Percentiles rank a stretch among this genome's conserved stretches.
These are phyloP conservation scores for Moesziomyces sp. DNA, from an alignment of 1,284 basidiomycete species.

Conservation along the genomic window DNA sequence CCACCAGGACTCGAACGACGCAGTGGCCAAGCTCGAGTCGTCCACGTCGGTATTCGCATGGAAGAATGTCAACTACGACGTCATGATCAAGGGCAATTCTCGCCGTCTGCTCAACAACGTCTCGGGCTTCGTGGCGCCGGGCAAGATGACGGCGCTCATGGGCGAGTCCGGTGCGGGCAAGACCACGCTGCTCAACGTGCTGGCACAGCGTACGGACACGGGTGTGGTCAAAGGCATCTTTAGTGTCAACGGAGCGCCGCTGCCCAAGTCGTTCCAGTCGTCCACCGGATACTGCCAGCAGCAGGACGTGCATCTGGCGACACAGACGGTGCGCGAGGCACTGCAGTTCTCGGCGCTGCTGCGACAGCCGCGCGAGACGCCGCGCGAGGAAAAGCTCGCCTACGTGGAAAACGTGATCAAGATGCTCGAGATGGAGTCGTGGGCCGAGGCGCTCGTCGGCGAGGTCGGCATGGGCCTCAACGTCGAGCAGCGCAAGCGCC, in stretches of 20 bases:
- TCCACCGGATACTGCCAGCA: constrained; percentile 58
- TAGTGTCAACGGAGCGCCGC: constrained; percentile 40
- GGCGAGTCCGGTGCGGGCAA: constrained; percentile 63
- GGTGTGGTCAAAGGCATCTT: constrained; percentile 54
- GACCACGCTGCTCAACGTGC: constrained; percentile 59
- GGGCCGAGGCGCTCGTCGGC: constrained; percentile 59
- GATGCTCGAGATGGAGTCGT: constrained; percentile 57
- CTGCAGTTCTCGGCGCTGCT: constrained; percentile 59
- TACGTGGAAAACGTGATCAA: constrained; percentile 58
- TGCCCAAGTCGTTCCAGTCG: constrained; percentile 57
- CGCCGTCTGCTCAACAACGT: constrained; percentile 69
- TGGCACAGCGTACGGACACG: constrained; percentile 52
- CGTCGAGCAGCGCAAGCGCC: constrained; percentile 60
- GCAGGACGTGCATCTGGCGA: constrained; percentile 55
- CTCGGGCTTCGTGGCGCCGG: constrained; percentile 54
- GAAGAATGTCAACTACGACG: constrained; percentile 54
- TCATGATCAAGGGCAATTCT: constrained; percentile 51
- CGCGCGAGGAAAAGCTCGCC: constrained; percentile 48
- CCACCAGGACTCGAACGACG: constrained; percentile 11
- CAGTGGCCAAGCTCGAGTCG: constrained; percentile 38
- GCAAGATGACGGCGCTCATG: constrained; percentile 61
- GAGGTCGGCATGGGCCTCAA: constrained; percentile 51
- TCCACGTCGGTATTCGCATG: constrained; percentile 54
- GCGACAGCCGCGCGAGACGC: constrained; percentile 51
- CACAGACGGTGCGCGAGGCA: constrained; percentile 55